Base-by-base conservation (phyloP, 2,329 filamentous ascomycete genomes). In the Epichloe uncinata region DNA sequence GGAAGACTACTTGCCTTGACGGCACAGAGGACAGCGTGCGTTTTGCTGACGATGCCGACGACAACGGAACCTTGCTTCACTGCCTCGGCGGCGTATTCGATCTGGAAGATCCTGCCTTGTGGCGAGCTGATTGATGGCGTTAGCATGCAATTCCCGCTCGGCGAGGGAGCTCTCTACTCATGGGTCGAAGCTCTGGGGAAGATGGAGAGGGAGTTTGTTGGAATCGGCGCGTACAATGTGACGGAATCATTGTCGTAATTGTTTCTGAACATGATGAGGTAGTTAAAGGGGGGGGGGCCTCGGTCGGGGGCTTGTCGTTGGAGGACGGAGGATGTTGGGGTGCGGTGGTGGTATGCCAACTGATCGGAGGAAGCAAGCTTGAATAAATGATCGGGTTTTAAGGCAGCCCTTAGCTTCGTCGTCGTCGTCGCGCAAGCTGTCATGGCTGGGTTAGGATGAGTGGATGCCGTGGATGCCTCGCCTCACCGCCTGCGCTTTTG, bases 181-280 rank as follows among this genome's bases (percentile, higher is more conserved):
- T 22, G 22, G 22, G 20, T 46, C 15, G 22, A 26, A 26, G 45
- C 35, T 46, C 35, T 4, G 7, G 13, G 12, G 16, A 8, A 35
- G 34, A 33, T 18, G 30, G 12, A 33, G 36, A 33, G 34, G 36
- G 30, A n/a, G 13, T 22, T 18, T 34, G 49, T 18, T 33, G 50
- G 13, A 50, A 47, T 47, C 50, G 48, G 56, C 65, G 72, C 84
- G 73, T 78, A 95, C 89, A 97, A 98, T 73, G 93, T 98, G 73
- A 97, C 90, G 56, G 91, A 95, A 73, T 98, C 93, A 82, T 98
- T 98, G 76, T 98, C 93, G 79, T 98, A 98, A 73, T 97, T 97
- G 79, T 98, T 98, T 73, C 93, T 82, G 75, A 98, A 98, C 93
- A 98, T 97, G 64, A 64, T 82, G 78, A 30, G 57, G 52, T 49